phyloP scores from a whole-genome alignment of 2,329 filamentous ascomycete species.

The Mycosphaerella arachidis region DNA sequence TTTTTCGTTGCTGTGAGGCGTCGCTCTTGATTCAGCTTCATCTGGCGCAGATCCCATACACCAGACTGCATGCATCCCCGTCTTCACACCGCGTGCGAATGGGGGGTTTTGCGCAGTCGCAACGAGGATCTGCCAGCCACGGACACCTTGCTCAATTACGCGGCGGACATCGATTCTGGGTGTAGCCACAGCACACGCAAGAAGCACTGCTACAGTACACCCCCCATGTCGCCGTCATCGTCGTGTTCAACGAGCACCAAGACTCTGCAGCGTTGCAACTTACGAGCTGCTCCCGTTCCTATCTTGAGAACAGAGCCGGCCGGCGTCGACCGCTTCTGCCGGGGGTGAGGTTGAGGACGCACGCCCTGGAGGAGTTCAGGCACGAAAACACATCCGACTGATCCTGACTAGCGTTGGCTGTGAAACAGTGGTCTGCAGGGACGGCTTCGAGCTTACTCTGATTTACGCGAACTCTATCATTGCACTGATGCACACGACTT shows the following conservation, averaged over 20 bases:
- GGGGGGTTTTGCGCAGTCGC: neutral
- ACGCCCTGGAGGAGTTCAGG: neutral
- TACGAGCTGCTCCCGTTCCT: neutral
- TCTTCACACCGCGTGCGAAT: neutral
- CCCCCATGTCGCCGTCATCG: neutral
- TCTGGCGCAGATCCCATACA: neutral
- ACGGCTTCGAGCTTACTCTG: neutral
- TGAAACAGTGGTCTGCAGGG: neutral
- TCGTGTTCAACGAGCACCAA: neutral
- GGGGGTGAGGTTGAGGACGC: neutral
- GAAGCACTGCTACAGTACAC: neutral
- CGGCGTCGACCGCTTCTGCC: neutral
- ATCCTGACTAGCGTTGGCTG: neutral
- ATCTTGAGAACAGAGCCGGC: neutral
- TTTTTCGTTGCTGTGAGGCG: neutral
- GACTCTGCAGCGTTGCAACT: neutral
- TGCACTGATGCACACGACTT: neutral
- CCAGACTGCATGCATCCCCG: neutral
- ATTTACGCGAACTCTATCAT: neutral
- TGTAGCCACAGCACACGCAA: neutral
- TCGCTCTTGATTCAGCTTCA: neutral
- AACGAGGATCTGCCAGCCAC: neutral
- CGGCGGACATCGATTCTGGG: neutral
- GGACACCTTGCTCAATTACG: neutral
- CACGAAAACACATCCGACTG: neutral